Evolutionary conservation across 371 early-diverging fungal species (phyloP).

Genomic region (Mucor piriformis): DNA sequence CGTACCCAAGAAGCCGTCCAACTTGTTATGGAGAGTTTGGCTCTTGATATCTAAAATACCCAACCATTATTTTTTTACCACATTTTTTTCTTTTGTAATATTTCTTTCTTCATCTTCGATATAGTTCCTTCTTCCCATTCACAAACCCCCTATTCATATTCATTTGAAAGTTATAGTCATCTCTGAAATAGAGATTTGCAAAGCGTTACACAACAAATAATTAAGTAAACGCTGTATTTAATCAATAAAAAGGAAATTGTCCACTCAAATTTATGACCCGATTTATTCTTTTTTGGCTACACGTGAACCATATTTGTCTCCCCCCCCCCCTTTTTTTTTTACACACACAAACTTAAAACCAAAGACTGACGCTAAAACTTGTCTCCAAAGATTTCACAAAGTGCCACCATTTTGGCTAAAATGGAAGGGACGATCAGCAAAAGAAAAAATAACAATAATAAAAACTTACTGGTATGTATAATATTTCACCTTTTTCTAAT

Average conservation of each 20-base stretch:
- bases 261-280: slow-evolving; percentile 8
- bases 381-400: slow-evolving; percentile 78
- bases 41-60: slow-evolving; percentile 18
- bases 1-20: slow-evolving; percentile 21
- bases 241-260: slow-evolving; percentile 8
- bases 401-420: slow-evolving; percentile 88
- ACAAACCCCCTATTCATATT: too few species aligned
- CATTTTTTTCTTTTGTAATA: slow-evolving; percentile 1
- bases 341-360: slow-evolving; percentile 61
- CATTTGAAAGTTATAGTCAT: too few species aligned
- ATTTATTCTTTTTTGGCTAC: neutral
- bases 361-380: slow-evolving; percentile 87
- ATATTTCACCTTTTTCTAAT: slow-evolving; percentile 78
- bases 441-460: neutral
- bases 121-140: neutral
- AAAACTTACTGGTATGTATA: slow-evolving; percentile 86
- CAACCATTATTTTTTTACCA: neutral
- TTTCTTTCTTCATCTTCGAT: neutral
- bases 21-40: slow-evolving; percentile 23
- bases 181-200: neutral
- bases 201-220: neutral
- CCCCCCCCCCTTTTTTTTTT: neutral
- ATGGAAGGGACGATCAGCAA: neutral
- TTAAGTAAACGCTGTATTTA: slow-evolving; percentile 3
- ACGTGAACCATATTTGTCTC: slow-evolving; percentile 1